These are phyloP conservation scores for Colletotrichum tofieldiae DNA, from an alignment of 2,329 filamentous ascomycete species.

Conservation along the genomic window DNA sequence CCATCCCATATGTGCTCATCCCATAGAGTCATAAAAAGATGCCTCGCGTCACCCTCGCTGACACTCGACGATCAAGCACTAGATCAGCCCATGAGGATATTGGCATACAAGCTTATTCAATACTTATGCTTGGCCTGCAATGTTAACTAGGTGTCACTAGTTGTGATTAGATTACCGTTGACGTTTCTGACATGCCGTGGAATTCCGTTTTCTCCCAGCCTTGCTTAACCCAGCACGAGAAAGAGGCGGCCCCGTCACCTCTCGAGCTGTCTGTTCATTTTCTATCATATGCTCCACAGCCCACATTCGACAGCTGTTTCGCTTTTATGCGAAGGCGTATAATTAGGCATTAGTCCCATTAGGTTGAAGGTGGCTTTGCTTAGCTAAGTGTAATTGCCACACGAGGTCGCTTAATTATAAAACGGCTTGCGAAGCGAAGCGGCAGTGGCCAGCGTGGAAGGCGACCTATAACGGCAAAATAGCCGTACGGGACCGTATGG, in stretches of 20 bases:
- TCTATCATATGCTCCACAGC: not conserved
- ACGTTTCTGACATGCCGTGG: too few relatives aligned
- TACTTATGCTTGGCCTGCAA: slow-evolving; percentile 8
- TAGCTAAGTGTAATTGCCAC: too few relatives aligned
- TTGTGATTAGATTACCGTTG: not conserved
- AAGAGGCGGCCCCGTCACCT: not conserved
- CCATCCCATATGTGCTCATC: too few relatives aligned
- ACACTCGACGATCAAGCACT: slow-evolving; percentile 17
- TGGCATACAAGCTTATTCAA: slow-evolving; percentile 19
- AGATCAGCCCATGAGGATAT: not conserved
- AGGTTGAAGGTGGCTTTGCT: too few relatives aligned
- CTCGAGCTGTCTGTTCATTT: not conserved
- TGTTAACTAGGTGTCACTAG: not conserved
- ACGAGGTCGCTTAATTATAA: too few relatives aligned
- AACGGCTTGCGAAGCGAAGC: too few relatives aligned
- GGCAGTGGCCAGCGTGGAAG: too few relatives aligned
- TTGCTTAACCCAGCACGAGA: not conserved
- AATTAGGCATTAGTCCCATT: too few relatives aligned
- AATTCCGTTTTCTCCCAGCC: not conserved
- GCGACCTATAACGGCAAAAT: too few relatives aligned
- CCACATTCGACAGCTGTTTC: not conserved
- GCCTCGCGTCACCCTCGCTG: slow-evolving; percentile 5
- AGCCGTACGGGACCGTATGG: too few relatives aligned
- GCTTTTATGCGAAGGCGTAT: not conserved
- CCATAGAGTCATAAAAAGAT: not conserved